phyloP scores from a whole-genome alignment of 345 rosid genomes.

The Salix dunnii region DNA sequence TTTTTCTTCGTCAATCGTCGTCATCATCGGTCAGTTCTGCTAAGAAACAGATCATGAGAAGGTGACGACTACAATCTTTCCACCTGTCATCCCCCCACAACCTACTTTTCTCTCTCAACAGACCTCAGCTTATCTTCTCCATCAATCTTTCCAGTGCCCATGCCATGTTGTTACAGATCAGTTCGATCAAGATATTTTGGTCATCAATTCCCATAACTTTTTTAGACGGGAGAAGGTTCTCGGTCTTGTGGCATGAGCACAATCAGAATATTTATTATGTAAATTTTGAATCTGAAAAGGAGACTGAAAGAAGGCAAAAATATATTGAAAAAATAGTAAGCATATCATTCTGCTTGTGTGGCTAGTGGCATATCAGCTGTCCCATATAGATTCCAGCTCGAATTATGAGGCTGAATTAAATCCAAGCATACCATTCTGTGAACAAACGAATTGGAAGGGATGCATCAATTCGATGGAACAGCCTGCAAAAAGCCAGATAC shows the following conservation, averaged over 20 bases:
- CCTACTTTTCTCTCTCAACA: not conserved
- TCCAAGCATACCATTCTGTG: not conserved
- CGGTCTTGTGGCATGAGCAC: not conserved
- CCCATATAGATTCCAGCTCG: not conserved
- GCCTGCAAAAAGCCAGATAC: not conserved
- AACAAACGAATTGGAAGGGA: not conserved
- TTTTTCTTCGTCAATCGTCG: not conserved
- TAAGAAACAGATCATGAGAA: not conserved
- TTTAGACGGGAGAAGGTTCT: not conserved
- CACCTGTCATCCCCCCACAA: conserved; percentile 25
- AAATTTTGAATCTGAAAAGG: not conserved
- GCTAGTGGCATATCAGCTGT: not conserved
- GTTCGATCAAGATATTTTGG: not conserved
- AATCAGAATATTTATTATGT: not conserved
- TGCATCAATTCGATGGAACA: not conserved
- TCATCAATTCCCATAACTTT: not conserved
- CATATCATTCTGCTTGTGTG: no score
- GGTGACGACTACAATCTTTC: not conserved
- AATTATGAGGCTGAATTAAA: not conserved
- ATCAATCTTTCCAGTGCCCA: not conserved
- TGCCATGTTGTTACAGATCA: not conserved
- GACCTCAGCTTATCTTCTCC: not conserved
- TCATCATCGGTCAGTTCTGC: not conserved
- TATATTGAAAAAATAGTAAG: no score
- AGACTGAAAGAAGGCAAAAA: not conserved